Conservation (phyloP, 371 early-diverging fungal species). For the Circinella minor region DNA sequence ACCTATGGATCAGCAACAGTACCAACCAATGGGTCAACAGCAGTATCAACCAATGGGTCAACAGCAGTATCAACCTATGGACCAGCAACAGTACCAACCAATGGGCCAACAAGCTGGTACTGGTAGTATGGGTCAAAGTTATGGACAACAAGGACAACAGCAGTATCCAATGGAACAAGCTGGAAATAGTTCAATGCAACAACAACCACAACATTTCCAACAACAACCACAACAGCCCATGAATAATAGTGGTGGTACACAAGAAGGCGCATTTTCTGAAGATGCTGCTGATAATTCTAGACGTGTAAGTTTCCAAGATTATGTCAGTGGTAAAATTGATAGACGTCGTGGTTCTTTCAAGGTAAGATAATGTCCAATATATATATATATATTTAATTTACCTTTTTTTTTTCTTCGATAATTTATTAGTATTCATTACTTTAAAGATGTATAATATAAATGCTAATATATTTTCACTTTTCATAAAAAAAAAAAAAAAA, state of each 20-base stretch:
- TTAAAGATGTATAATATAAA: neutral
- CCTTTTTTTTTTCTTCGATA: no score
- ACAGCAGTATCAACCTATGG: no score
- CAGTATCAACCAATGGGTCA: neutral
- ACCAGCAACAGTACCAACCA: no score
- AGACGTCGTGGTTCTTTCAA: conserved; percentile 12
- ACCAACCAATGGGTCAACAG: neutral
- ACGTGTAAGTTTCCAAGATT: conserved; percentile 5
- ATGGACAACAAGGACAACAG: no score
- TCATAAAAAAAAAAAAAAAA: no score
- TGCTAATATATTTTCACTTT: neutral
- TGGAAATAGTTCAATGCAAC: no score
- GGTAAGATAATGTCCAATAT: neutral
- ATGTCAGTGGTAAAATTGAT: conserved; percentile 12
- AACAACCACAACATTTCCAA: no score
- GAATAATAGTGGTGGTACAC: no score
- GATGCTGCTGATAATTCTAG: neutral
- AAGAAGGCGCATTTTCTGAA: no score
- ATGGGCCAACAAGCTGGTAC: no score
- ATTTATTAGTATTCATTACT: neutral
- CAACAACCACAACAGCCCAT: no score
- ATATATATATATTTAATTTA: neutral
- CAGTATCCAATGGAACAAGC: neutral
- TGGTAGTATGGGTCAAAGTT: neutral
- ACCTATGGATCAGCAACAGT: conserved; percentile 1